These are phyloP conservation scores for Cudoniella acicularis DNA, from an alignment of 495 filamentous ascomycete species.

Conservation along the genomic window DNA sequence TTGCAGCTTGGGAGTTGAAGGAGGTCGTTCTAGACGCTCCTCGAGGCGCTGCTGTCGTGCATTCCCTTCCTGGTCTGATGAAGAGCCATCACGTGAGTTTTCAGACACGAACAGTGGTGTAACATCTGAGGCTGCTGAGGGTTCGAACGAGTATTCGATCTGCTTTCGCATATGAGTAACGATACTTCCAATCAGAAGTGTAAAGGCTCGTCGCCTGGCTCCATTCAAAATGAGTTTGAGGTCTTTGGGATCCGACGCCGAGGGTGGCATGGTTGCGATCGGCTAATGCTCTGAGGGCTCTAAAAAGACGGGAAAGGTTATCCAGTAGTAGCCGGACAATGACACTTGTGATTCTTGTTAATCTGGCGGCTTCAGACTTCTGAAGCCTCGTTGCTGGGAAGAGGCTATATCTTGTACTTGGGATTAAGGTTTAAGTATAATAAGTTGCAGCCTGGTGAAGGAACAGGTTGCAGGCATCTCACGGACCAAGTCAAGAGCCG, in stretches of 20 bases:
- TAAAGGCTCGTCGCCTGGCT: constrained; percentile 18
- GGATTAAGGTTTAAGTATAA: background rate
- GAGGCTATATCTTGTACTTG: background rate
- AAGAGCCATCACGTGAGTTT: background rate
- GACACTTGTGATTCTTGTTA: background rate
- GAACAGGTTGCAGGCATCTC: background rate
- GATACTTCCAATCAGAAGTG: constrained; percentile 10
- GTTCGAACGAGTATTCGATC: constrained; percentile 21
- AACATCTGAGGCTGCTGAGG: background rate
- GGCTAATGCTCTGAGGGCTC: too few species aligned
- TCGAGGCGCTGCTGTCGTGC: constrained; percentile 15
- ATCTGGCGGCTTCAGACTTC: background rate
- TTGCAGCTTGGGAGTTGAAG: constrained; percentile 12
- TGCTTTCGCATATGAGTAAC: constrained; percentile 19
- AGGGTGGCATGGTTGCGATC: constrained; percentile 15
- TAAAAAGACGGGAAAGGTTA: too few species aligned
- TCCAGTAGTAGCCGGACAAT: too few species aligned
- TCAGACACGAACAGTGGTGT: constrained; percentile 6
- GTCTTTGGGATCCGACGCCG: constrained; percentile 20
- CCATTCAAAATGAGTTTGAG: constrained; percentile 21
- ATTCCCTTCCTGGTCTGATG: constrained; percentile 4
- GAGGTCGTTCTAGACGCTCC: constrained; percentile 10
- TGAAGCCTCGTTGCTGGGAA: background rate
- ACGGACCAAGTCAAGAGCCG: background rate
- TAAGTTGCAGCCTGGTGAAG: background rate